Conservation (phyloP, 257 asterid species). For the Salvia rosmarinus region DNA sequence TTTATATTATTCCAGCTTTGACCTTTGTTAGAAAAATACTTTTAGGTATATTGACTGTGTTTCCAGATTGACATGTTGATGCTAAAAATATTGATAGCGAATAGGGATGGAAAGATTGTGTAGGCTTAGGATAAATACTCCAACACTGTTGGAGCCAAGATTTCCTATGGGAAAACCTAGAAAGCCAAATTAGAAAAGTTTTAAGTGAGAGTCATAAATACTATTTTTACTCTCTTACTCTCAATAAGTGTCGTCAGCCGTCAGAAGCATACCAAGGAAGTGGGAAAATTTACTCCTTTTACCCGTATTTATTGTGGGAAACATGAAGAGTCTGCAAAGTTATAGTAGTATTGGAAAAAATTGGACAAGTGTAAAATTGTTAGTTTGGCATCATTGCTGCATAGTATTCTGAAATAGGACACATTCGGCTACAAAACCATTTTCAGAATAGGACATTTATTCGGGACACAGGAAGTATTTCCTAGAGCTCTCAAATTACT, state of each 20-base stretch:
- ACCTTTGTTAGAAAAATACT: slow-evolving; percentile 20
- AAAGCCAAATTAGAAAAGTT: not conserved
- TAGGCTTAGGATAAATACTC: not conserved
- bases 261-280: no score
- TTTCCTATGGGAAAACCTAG: not conserved
- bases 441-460: no score
- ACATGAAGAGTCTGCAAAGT: no score
- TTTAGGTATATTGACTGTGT: slow-evolving; percentile 4
- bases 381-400: no score
- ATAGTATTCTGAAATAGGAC: no score
- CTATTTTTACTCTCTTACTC: not conserved
- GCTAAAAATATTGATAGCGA: not conserved
- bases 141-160: not conserved
- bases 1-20: slow-evolving; percentile 10
- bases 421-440: no score
- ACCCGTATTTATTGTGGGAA: no score
- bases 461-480: not conserved
- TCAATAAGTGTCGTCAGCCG: no score
- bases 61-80: slow-evolving; percentile 8
- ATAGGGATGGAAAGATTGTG: not conserved
- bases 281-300: no score
- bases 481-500: slow-evolving; percentile 4
- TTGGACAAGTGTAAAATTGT: no score
- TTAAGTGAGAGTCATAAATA: not conserved
- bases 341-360: no score